Evolutionary conservation across 805 yeast species (phyloP), one percentile per base, ranked within the genome.

Genomic region (Metschnikowia bowlesiae): DNA sequence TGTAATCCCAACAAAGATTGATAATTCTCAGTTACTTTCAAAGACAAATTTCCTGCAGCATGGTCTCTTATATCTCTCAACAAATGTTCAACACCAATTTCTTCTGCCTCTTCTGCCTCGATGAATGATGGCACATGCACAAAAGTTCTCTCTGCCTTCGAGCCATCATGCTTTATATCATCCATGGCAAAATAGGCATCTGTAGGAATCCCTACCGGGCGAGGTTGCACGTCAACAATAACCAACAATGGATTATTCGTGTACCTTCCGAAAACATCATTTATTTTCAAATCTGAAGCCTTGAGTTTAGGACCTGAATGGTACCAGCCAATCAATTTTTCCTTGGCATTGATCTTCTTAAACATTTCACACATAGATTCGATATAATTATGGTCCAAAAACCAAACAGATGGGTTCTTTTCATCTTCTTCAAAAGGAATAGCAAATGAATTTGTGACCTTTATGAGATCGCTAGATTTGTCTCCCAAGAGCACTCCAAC

Each of bases 21-120:
- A 62, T 94, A 81, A 64, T 90, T 97, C 64, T 87, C 86, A 13
- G 98, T 90, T 48, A 94, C 83, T 64, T 85, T 83, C 47, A 91
- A 81, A 2, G 97, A 85, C 52, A 94, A 78, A 44, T 85, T 85
- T 8, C 99, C 99, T 11, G 96, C 95, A 8, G 98, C 97, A 61
- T 91, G 97, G 65, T 92, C 97, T 62, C 97, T 82, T 26, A 90
- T 89, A 63, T 94, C 99, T 63, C 98, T 84, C 53, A 94, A 71
- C 53, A 94, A 71, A 67, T 94, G 99, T 68, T 94, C 99, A 11
- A 94, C 99, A 54, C 99, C 99, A 59, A 94, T 94, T 70, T 94
- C 99, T 70, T 94, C 99, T 8, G 99, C 99, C 66, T 94, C 99
- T 65, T 94, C 99, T 3, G 99, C 99, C 65, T 88, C 92, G 56